phyloP scores from a whole-genome alignment of 768 basidiomycete genomes.

The Phanerodontia chrysosporium region DNA sequence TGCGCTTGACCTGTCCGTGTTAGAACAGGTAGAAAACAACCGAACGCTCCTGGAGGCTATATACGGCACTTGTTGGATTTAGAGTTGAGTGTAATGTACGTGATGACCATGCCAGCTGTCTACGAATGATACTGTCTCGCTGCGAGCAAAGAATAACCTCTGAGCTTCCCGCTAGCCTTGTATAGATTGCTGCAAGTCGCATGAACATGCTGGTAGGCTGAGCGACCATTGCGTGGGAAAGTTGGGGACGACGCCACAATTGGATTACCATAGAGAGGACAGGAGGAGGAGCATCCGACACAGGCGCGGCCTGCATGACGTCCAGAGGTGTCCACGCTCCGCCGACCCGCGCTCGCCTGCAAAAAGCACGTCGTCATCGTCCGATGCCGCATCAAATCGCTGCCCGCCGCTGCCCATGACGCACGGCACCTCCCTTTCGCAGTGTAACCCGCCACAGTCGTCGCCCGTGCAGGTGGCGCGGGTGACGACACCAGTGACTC shows the following conservation, averaged over 20 bases:
- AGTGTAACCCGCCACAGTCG: background rate
- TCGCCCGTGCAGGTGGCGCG: background rate
- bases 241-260: too few species aligned
- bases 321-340: too few species aligned
- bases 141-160: too few species aligned
- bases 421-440: background rate
- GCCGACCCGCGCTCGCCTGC: background rate
- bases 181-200: too few species aligned
- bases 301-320: too few species aligned
- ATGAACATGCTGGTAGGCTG: too few species aligned
- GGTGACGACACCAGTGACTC: constrained; percentile 8
- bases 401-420: background rate
- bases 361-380: background rate
- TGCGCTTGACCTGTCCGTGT: background rate
- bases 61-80: constrained; percentile 2
- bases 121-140: background rate
- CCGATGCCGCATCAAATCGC: constrained; percentile 6
- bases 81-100: background rate
- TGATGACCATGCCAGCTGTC: constrained; percentile 12
- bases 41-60: constrained; percentile 3
- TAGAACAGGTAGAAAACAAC: background rate
- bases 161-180: too few species aligned
- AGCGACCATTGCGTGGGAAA: too few species aligned
- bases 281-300: too few species aligned
- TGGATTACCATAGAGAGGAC: too few species aligned